Conservation (phyloP, 2,329 filamentous ascomycete genomes). For the Clarireedia monteithiana region DNA sequence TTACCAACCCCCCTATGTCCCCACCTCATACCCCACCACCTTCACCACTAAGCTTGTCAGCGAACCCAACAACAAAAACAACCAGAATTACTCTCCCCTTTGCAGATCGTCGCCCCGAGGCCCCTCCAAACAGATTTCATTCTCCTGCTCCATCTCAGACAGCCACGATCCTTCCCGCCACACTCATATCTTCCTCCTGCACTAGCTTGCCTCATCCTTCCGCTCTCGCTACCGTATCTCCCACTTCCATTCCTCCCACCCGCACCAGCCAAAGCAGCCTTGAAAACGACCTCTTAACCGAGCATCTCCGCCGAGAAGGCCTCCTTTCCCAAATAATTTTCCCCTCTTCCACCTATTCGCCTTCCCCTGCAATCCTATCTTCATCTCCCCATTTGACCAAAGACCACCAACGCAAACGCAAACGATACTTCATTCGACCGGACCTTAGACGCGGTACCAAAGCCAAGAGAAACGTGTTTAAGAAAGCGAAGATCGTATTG, state of each 20-base stretch:
- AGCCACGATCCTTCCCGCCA: neutral
- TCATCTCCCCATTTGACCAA: neutral
- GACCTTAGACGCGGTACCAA: neutral
- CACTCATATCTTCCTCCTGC: neutral
- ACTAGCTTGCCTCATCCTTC: neutral
- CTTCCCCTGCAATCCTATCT: neutral
- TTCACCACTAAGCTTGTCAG: neutral
- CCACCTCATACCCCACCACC: neutral
- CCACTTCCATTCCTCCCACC: neutral
- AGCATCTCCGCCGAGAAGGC: neutral
- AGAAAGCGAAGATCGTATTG: neutral
- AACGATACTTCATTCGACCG: neutral
- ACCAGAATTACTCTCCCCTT: neutral
- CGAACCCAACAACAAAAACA: neutral
- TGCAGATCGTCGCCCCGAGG: neutral
- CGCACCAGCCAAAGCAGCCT: neutral
- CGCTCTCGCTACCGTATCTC: neutral
- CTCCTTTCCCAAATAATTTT: neutral
- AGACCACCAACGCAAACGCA: neutral
- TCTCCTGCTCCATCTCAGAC: neutral
- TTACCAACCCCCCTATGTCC: neutral
- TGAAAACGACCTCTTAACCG: neutral
- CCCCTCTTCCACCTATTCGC: neutral
- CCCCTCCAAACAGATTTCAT: neutral
- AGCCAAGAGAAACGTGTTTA: neutral